Evolutionary conservation across 495 filamentous ascomycete genomes (phyloP), one percentile per base, ranked within the genome.

Genomic region (Penicillium verhagenii): DNA sequence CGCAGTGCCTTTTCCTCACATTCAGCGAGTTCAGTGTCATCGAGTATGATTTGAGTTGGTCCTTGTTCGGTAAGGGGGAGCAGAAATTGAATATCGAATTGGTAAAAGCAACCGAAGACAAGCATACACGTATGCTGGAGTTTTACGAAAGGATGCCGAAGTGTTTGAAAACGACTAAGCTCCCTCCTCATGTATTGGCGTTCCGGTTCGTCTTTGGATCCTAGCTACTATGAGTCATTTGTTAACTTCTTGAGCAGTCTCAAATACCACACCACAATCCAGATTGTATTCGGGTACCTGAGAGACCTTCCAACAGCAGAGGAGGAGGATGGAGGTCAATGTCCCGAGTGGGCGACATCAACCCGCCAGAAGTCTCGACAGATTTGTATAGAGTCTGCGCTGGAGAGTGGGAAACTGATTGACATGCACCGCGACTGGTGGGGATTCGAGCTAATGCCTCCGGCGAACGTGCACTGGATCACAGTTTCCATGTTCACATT

Each of bases 141-240:
- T 75, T 70, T 70, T 65, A 72, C 35, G 56, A 53, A 1, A 62
- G 62, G 14, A 43, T 75, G n/a, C 67, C 67, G 0, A 54, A 54
- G 6, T 70, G 63, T 45, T 47, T 70, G 4, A 44, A 40, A 11
- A 52, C 40, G 4, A 59, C 59, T 13, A 60, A 60, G 4, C 57
- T 47, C 9, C 39, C 51, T 3, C 70, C 72, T 7, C 67, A 72
- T 52, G 50, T 71, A 8, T 50, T 75, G 11, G 53, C 55, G 23
- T 48, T 73, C 6, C 70, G 72, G 72, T 75, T 43, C 38, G 72
- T 57, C 6, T 14, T 16, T 14, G 28, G 11, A 5, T 11, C 46
- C n/a, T 20, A 49, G 4, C 13, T 14, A 33, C 5, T 9, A 3
- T 16, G 23, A 26, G 14, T 35, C 6, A 19, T 9, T 35, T 14